Conservation (phyloP, 805 yeast species). For the Cyberlindnera japonica region DNA sequence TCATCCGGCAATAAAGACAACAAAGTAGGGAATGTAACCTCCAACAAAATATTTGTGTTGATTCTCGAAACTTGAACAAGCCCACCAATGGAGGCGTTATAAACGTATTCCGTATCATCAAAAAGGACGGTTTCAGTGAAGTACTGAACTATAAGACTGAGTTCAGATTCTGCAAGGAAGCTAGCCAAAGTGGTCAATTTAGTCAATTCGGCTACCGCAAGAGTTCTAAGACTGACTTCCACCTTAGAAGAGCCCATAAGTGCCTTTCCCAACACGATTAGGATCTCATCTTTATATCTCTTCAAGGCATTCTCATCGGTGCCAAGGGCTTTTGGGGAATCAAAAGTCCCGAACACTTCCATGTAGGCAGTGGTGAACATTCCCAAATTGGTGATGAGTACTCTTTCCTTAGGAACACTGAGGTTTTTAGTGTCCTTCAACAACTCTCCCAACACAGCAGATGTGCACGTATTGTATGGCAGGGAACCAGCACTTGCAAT, state of each 20-base stretch:
- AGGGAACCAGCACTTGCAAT: constrained; percentile 45
- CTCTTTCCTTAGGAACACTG: constrained; percentile 55
- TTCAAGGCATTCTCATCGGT: constrained; percentile 11
- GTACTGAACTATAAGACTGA: constrained; percentile 59
- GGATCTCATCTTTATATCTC: constrained; percentile 54
- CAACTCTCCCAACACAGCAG: constrained; percentile 42
- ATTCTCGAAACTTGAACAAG: constrained; percentile 44
- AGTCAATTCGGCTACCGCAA: constrained; percentile 62
- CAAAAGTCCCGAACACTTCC: constrained; percentile 38
- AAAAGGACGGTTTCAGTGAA: constrained; percentile 57
- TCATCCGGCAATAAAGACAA: constrained; percentile 49
- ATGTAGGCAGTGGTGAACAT: constrained; percentile 50
- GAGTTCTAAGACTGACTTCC: constrained; percentile 66
- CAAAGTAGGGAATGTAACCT: constrained; percentile 48
- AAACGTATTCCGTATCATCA: constrained; percentile 48
- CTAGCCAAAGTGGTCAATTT: constrained; percentile 47
- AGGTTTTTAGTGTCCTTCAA: constrained; percentile 34
- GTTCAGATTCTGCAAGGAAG: constrained; percentile 52
- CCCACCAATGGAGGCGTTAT: constrained; percentile 51
- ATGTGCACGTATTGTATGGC: constrained; percentile 47
- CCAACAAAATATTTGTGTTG: constrained; percentile 40
- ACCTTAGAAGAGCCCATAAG: constrained; percentile 61
- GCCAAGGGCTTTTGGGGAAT: constrained; percentile 5
- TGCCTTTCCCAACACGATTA: constrained; percentile 65
- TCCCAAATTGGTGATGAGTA: constrained; percentile 55